These are phyloP conservation scores for Curvularia hawaiiensis DNA, from an alignment of 2,329 filamentous ascomycete species.

Conservation along the genomic window DNA sequence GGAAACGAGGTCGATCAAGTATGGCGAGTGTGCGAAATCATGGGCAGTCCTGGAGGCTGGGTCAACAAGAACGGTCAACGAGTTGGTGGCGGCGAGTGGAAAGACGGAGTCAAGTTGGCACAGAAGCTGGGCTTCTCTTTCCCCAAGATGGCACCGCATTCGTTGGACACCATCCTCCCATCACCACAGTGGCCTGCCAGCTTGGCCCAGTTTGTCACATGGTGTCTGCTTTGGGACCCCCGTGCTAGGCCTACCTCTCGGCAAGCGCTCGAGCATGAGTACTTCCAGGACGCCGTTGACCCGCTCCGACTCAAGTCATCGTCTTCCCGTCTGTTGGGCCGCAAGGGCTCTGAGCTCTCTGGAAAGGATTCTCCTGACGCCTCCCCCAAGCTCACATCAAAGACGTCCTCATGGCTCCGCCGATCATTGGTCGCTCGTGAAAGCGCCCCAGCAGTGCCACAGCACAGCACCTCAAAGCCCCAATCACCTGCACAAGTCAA, in stretches of 20 bases:
- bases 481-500: conserved; percentile 52
- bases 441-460: conserved; percentile 64
- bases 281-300: conserved; percentile 90
- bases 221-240: conserved; percentile 99
- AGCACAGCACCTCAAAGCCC: conserved; percentile 50
- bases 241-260: conserved; percentile 88
- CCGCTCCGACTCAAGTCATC: conserved; percentile 91
- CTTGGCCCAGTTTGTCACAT: conserved; percentile 91
- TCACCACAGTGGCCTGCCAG: conserved; percentile 89
- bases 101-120: conserved; percentile 87
- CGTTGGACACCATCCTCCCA: conserved; percentile 92
- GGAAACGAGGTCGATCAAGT: conserved; percentile 99
- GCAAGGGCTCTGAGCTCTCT: conserved; percentile 86
- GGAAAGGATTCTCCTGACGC: conserved; percentile 62
- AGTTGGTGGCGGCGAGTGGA: conserved; percentile 96
- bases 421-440: conserved; percentile 88
- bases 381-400: conserved; percentile 69
- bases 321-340: conserved; percentile 79
- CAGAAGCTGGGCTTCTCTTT: conserved; percentile 98
- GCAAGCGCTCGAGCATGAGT: conserved; percentile 94
- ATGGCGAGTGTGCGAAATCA: conserved; percentile 98
- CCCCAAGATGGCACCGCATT: conserved; percentile 97
- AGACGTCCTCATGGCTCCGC: conserved; percentile 91
- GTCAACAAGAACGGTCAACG: conserved; percentile 87
- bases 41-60: conserved; percentile 98